These are phyloP conservation scores for Closterium sp. DNA, from an alignment of 139 green algal genomes.

Conservation along the genomic window DNA sequence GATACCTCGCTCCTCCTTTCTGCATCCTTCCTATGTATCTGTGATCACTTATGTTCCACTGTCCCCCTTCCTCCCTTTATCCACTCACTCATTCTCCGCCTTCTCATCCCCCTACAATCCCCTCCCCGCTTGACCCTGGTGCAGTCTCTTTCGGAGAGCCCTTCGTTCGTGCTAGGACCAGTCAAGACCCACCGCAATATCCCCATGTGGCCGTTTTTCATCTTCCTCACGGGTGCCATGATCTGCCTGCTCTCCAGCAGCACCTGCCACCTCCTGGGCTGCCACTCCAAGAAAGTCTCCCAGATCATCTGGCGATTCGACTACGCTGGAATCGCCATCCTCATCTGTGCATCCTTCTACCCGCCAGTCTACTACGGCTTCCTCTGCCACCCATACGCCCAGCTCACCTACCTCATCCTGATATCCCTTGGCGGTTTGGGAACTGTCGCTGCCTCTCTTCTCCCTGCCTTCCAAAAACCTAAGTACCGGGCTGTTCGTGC, in stretches of 20 bases:
- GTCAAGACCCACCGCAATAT: neutral
- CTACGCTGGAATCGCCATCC: constrained; percentile 86
- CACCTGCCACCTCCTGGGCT: constrained; percentile 86
- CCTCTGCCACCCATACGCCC: constrained; percentile 73
- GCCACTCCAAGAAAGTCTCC: constrained; percentile 60
- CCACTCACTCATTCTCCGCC: neutral
- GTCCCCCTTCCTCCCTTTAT: neutral
- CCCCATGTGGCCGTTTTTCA: constrained; percentile 68
- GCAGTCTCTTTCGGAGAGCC: neutral
- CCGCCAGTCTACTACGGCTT: constrained; percentile 90
- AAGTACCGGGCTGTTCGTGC: constrained; percentile 70
- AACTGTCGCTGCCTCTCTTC: constrained; percentile 70
- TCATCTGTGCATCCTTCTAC: constrained; percentile 94
- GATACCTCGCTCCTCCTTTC: neutral
- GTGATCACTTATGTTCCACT: neutral
- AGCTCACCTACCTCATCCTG: constrained; percentile 74
- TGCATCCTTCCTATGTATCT: neutral
- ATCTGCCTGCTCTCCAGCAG: constrained; percentile 79
- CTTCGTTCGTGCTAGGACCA: neutral
- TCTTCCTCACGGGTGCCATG: constrained; percentile 88
- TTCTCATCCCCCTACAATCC: neutral
- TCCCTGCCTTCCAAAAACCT: constrained; percentile 66
- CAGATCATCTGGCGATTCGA: constrained; percentile 71
- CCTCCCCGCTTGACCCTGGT: neutral
- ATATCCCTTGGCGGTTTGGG: constrained; percentile 66